Evolutionary conservation across 148 eudicot genomes (phyloP), one percentile per base, ranked within the genome.

Genomic region (Camellia sinensis): DNA sequence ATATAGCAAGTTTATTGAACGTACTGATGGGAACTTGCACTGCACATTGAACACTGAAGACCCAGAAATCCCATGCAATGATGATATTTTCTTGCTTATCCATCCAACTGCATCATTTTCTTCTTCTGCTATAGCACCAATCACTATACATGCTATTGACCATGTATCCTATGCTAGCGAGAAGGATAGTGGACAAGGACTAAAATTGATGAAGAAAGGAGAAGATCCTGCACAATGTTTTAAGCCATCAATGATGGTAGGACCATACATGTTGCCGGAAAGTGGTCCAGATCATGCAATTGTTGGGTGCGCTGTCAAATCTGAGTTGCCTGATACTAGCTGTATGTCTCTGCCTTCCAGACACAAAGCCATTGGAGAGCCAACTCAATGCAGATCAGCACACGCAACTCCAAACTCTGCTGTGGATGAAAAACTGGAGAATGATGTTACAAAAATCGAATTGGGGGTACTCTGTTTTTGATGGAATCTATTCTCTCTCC

Each of bases 11-110:
- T 83, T 81, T 85, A 85, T 75, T 67, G 89, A 90, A 82, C 66
- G 46, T 75, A 83, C 73, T 43, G 80, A 84, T 67, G 89, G 87
- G 74, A 84, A 78, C 67, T 83, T 85, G 2, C 86, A 81, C 68
- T 95, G 99, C 81, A 62, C 84, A 21, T 86, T 95, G 84, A 93
- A 91, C 83, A 87, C 90, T 0, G 97, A 92, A 85, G 94, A 90
- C 84, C 83, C 89, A 53, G 99, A 93, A 63, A 87, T 95, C 67
- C 99, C 99, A 44, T 81, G 82, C 81, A 93, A 95, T 77, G 93
- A 95, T 78, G 90, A 93, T 83, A 85, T 92, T 76, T 85, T 90
- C 79, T 86, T 95, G 80, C 93, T 93, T 62, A 82, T 85, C 73
- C 83, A 86, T 61, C 82, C 80, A 46, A 76, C 82, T 6, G 43